Evolutionary conservation across 2,329 filamentous ascomycete genomes (phyloP).

Genomic region (Rutstroemia sp.): DNA sequence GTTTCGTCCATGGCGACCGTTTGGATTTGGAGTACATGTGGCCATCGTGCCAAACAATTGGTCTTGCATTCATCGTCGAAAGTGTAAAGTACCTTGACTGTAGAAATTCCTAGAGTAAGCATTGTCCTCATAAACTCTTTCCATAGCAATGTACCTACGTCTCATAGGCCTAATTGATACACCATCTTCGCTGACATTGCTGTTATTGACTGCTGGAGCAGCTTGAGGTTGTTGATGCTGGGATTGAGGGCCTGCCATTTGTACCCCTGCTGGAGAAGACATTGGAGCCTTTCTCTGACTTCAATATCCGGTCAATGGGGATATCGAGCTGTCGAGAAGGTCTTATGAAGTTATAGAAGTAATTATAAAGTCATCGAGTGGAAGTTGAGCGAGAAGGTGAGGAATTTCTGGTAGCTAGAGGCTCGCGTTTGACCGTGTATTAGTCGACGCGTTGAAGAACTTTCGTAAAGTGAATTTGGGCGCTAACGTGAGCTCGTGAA

Average conservation of each 20-base stretch:
- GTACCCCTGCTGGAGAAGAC: conserved; percentile 22
- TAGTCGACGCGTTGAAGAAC: conserved; percentile 7
- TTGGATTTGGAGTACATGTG: conserved; percentile 71
- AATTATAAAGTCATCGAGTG: conserved; percentile 18
- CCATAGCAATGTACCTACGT: conserved; percentile 41
- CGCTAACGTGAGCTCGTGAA: conserved; percentile 9
- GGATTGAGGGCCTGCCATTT: conserved; percentile 8
- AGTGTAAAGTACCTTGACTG: conserved; percentile 95
- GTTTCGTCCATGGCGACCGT: conserved; percentile 74
- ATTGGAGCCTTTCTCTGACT: conserved; percentile 19
- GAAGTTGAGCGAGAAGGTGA: conserved; percentile 5
- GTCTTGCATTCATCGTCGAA: conserved; percentile 86
- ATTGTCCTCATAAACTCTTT: not conserved
- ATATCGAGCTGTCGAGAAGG: conserved; percentile 12
- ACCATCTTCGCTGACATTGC: conserved; percentile 36
- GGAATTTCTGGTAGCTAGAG: conserved; percentile 20
- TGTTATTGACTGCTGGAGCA: conserved; percentile 12
- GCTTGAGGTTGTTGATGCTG: conserved; percentile 17
- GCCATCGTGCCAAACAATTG: conserved; percentile 82
- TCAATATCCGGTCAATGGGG: conserved; percentile 14
- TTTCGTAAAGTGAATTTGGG: conserved; percentile 6
- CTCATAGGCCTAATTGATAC: conserved; percentile 50
- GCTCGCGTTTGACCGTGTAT: conserved; percentile 16
- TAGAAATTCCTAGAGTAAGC: conserved; percentile 17
- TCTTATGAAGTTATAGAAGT: conserved; percentile 13